Evolutionary conservation across 139 green algal species (phyloP), one percentile per base, ranked within the genome.

Genomic region (Penium margaritaceum): DNA sequence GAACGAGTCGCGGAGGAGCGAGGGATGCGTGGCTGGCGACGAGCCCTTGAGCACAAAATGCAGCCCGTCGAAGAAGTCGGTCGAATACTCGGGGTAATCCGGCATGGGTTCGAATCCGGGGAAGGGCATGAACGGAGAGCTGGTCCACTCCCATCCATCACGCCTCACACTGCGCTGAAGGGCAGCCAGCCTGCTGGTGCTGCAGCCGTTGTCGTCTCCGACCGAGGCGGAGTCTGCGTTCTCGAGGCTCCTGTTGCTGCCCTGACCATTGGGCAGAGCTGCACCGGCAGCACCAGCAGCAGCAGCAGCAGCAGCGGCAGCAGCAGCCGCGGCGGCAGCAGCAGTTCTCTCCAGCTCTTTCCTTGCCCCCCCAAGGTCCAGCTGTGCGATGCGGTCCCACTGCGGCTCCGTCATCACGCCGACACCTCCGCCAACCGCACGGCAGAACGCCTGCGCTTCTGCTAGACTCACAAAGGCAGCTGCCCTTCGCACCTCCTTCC

Each of bases 91-190:
- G 34, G 74, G 72, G 75, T 90, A 90, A 14, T 72, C 72, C 5
- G 70, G 46, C 55, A 85, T 84, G 17, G 81, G 24, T 1, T 64
- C 15, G 30, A 87, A 90, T 5, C 86, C 86, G 15, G 75, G 51
- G n/a, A 87, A 67, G n/a, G 77, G 74, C 21, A 38, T 32, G 53
- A 90, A 87, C 0, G 36, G 37, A 3, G 76, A 86, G 62, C 21
- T 32, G 1, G 85, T 90, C 85, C 85, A 90, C 36, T 90, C 85
- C 84, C 83, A 90, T 29, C 85, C 85, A 29, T 64, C 75, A 2
- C 35, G 32, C 3, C 62, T n/a, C 66, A 89, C 51, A 21, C 58
- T 60, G 24, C n/a, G 51, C 51, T 60, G 51, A n/a, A 60, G 17
- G 6, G 29, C 51, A 5, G 51, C 51, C 3, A 60, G 21, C 0